Evolutionary conservation across 805 yeast genomes (phyloP).

Genomic region (Helenozyma baotianmanensis): DNA sequence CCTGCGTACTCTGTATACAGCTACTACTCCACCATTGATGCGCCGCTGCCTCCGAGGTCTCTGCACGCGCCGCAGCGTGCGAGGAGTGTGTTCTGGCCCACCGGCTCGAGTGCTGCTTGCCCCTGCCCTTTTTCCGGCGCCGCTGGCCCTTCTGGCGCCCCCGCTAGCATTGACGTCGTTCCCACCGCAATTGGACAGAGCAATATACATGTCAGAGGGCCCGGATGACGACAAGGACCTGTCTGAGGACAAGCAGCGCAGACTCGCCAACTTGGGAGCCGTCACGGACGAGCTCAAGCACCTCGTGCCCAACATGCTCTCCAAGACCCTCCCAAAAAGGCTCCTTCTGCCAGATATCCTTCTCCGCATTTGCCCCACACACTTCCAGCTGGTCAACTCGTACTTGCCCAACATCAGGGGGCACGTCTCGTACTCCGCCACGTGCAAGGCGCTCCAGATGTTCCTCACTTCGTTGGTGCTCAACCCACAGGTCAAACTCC

Average conservation of each 20-base stretch:
- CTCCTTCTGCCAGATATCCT: constrained; percentile 43
- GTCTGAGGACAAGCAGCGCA: constrained; percentile 23
- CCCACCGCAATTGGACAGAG: too few species aligned
- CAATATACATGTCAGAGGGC: too few species aligned
- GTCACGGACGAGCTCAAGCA: constrained; percentile 45
- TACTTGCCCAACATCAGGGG: constrained; percentile 57
- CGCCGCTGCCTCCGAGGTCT: too few species aligned
- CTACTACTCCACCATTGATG: too few species aligned
- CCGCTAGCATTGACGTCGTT: too few species aligned
- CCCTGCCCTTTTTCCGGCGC: too few species aligned
- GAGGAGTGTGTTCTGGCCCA: too few species aligned
- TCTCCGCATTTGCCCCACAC: constrained; percentile 54
- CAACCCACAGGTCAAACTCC: constrained; percentile 49
- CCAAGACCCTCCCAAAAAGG: constrained; percentile 39
- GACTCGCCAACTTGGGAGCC: constrained; percentile 51
- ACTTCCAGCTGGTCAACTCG: constrained; percentile 39
- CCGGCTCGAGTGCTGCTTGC: too few species aligned
- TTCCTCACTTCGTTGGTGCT: constrained; percentile 53
- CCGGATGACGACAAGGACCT: too few species aligned
- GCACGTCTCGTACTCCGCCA: constrained; percentile 48
- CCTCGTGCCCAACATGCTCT: constrained; percentile 49
- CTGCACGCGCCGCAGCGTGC: too few species aligned
- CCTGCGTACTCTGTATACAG: too few species aligned
- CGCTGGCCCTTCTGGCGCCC: too few species aligned
- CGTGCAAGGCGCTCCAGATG: constrained; percentile 53